Conservation (phyloP, 306 rosid genomes). For the Cajanus cajan region DNA sequence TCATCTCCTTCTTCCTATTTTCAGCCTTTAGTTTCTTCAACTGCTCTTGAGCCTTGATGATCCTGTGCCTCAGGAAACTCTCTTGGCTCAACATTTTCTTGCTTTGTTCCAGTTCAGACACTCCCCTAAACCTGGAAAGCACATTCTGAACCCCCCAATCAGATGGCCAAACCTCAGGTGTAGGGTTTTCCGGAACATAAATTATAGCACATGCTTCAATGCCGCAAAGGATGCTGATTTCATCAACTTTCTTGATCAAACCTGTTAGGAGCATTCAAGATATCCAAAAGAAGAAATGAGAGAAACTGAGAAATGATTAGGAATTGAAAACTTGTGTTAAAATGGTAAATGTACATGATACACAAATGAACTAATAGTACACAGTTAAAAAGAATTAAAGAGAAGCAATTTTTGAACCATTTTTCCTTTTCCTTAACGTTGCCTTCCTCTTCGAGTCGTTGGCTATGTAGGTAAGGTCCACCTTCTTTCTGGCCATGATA, state of each 20-base stretch:
- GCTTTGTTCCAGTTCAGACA: not conserved
- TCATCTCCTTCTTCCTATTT: constrained; percentile 22
- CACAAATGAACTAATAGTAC: not conserved
- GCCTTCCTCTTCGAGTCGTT: constrained; percentile 29
- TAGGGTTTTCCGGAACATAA: not conserved
- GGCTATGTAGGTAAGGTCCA: constrained; percentile 21
- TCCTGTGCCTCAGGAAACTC: constrained; percentile 6
- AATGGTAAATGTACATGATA: not conserved
- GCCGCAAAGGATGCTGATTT: constrained; percentile 21
- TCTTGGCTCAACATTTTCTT: constrained; percentile 31
- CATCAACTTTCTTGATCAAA: not conserved
- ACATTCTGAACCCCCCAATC: not conserved
- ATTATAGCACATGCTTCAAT: constrained; percentile 35
- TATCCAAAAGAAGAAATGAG: not conserved
- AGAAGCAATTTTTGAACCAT: not conserved
- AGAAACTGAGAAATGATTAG: no score
- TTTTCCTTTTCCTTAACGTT: constrained; percentile 28
- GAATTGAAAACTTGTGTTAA: no score
- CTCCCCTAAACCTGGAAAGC: not conserved
- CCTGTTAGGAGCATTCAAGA: not conserved
- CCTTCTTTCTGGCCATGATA: constrained; percentile 34
- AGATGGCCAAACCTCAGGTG: constrained; percentile 41
- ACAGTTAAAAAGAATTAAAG: not conserved
- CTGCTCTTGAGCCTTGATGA: constrained; percentile 8
- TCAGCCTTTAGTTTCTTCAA: constrained; percentile 5